Conservation (phyloP, 2,329 filamentous ascomycete genomes). For the Trichoderma brevicompactum region DNA sequence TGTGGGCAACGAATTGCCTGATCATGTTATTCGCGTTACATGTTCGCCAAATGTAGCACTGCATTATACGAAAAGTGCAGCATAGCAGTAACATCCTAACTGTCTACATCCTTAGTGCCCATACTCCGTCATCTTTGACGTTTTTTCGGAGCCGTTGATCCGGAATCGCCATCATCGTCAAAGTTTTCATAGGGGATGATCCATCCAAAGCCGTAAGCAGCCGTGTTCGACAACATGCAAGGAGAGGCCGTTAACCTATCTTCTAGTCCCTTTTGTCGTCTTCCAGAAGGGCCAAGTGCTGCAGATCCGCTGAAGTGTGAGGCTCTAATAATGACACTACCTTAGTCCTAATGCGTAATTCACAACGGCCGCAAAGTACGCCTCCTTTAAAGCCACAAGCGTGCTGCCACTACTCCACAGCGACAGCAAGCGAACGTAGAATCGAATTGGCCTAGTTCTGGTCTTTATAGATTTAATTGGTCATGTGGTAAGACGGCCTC, state of each 20-base stretch:
- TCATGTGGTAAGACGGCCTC: not conserved
- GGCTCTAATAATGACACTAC: not conserved
- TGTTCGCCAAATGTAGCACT: not conserved
- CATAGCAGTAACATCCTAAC: not conserved
- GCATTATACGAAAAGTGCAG: too few species aligned
- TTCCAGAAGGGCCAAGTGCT: not conserved
- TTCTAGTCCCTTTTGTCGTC: constrained; percentile 3
- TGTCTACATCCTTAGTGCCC: not conserved
- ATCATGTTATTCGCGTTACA: not conserved
- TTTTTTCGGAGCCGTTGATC: too few species aligned
- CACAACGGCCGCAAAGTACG: not conserved
- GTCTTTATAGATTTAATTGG: too few species aligned
- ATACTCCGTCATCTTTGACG: not conserved
- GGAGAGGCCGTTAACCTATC: not conserved
- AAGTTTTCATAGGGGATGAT: not conserved
- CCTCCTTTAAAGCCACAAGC: not conserved
- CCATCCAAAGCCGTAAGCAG: constrained; percentile 9
- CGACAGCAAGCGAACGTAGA: too few species aligned
- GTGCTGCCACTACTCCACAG: not conserved
- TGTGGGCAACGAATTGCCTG: not conserved
- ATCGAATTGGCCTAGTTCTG: too few species aligned
- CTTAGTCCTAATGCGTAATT: not conserved
- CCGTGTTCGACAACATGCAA: not conserved
- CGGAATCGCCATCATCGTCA: too few species aligned
- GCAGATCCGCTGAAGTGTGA: not conserved